phyloP scores from a whole-genome alignment of 2,329 filamentous ascomycete species.

The Calonectria leucothoes region DNA sequence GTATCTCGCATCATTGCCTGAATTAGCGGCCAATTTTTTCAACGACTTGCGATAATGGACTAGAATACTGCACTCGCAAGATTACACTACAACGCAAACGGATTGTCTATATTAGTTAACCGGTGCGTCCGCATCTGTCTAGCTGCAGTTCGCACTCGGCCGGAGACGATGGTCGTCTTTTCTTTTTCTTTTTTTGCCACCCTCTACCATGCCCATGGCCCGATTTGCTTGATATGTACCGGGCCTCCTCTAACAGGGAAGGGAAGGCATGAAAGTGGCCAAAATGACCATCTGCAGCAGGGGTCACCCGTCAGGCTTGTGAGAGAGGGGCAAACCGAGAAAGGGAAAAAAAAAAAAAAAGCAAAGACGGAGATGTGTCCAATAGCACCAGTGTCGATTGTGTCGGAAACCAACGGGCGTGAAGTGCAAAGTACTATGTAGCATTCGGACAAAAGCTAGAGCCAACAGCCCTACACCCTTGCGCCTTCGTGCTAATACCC shows the following conservation, averaged over 20 bases:
- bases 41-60: not conserved
- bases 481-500: not conserved
- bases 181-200: slow-evolving; percentile 12
- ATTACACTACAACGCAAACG: not conserved
- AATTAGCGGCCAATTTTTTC: not conserved
- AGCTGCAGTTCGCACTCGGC: slow-evolving; percentile 40
- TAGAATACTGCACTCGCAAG: not conserved
- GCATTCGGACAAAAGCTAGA: slow-evolving; percentile 1
- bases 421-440: not conserved
- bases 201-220: not conserved
- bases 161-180: slow-evolving; percentile 23
- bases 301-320: not conserved
- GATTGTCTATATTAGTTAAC: not conserved
- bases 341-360: not conserved
- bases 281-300: slow-evolving; percentile 8
- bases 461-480: slow-evolving; percentile 3
- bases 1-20: not conserved
- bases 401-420: not conserved
- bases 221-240: not conserved
- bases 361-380: not conserved
- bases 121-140: slow-evolving; percentile 25
- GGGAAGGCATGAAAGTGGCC: not conserved
- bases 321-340: not conserved
- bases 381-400: not conserved
- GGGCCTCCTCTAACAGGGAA: not conserved